Base-by-base conservation (phyloP, 495 filamentous ascomycete species). In the Durotheca rogersii region DNA sequence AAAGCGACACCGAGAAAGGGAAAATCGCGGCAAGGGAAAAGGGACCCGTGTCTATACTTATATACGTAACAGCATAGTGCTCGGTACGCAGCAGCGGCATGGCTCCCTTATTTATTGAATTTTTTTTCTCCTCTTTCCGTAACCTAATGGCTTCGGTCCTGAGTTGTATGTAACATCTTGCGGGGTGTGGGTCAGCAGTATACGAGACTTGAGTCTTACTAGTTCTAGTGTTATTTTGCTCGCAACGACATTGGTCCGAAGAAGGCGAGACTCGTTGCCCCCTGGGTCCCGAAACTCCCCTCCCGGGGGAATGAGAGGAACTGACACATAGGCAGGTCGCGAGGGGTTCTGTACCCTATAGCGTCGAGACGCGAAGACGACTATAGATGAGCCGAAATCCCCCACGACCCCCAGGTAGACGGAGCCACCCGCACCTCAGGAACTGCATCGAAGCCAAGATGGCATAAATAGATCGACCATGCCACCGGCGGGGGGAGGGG, bases 171-270 rank as follows among this genome's bases (percentile, higher is more conserved):
- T 33, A 51, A 33, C 32, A 29, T 34, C 25, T 34, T 58, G 55
- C 49, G 35, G 49, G 50, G 48, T 43, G 60, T 61, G 57, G 60
- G 53, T 63, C 62, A 51, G 20, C 42, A 47, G 20, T 27, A 45
- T 58, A 50, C 35, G 39, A 53, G 47, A 56, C 45, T n/a, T 35
- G 43, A 40, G 41, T 55, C 43, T 56, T 58, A 58, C 53, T 62
- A 51, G 46, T 49, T 48, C 36, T 51, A 56, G 43, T 49, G 16
- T 44, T 52, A 27, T 36, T 50, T n/a, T 54, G 53, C 53, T 72
- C 67, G 69, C 56, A 45, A 53, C 37, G 65, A 68, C 58, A 68
- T 71, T 69, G 62, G 57, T 61, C 68, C 66, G 65, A 67, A 59
- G 53, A 38, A 50, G 52, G 56, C 42, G 44, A 53, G 49, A 41